These are phyloP conservation scores for Sphagnurus paluster DNA, from an alignment of 1,284 basidiomycete species.

Conservation along the genomic window DNA sequence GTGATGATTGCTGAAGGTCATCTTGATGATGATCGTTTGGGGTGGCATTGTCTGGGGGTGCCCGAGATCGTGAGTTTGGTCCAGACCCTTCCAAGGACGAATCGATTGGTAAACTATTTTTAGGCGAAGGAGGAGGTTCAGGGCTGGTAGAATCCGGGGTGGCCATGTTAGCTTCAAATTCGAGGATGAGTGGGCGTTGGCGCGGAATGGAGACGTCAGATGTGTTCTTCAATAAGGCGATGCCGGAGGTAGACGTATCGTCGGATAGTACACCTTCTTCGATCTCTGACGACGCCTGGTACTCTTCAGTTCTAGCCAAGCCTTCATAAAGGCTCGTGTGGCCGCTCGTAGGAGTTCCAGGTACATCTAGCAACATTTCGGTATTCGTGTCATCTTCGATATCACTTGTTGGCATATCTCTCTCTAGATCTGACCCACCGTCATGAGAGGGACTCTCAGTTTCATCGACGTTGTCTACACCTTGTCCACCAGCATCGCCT, in stretches of 20 bases:
- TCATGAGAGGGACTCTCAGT: conserved; percentile 16
- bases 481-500: conserved; percentile 19
- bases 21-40: too few relatives aligned
- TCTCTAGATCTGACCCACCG: conserved; percentile 19
- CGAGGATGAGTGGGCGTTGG: not conserved
- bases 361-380: conserved; percentile 21
- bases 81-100: too few relatives aligned
- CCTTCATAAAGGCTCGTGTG: conserved; percentile 1
- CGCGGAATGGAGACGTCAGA: conserved; percentile 4
- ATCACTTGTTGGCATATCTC: conserved; percentile 21
- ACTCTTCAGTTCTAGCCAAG: not conserved
- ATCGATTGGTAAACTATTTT: too few relatives aligned
- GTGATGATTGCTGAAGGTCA: too few relatives aligned
- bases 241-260: conserved; percentile 7
- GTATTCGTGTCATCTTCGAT: conserved; percentile 24
- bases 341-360: not conserved
- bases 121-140: not conserved
- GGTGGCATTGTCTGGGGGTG: too few relatives aligned
- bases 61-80: too few relatives aligned
- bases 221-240: conserved; percentile 9
- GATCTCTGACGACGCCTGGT: conserved; percentile 1
- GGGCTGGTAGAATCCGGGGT: not conserved
- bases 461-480: conserved; percentile 4
- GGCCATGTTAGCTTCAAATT: not conserved
- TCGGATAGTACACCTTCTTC: conserved; percentile 14